phyloP scores from a whole-genome alignment of 306 rosid genomes.

The Acacia confusa region DNA sequence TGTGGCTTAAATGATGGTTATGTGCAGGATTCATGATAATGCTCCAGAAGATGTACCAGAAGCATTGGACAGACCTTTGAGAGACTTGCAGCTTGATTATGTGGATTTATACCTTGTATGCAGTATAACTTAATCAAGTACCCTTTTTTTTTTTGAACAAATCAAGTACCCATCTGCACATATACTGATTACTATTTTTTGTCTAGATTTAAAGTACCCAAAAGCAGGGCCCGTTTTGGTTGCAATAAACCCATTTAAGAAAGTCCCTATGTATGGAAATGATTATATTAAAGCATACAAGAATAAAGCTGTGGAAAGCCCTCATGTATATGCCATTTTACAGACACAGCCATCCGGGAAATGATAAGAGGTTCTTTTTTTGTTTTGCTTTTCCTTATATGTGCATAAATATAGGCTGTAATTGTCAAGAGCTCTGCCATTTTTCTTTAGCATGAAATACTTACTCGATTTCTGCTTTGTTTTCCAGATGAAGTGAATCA shows the following conservation, averaged over 20 bases:
- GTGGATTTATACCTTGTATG: slow-evolving; percentile 86
- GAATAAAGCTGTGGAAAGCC: slow-evolving; percentile 70
- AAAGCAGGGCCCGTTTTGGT: slow-evolving; percentile 98
- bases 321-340: slow-evolving; percentile 94
- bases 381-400: background rate
- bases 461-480: slow-evolving; percentile 28
- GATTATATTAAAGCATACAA: slow-evolving; percentile 83
- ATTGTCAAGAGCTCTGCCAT: slow-evolving; percentile 12
- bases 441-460: slow-evolving; percentile 36
- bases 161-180: background rate
- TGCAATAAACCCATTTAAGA: slow-evolving; percentile 89
- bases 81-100: slow-evolving; percentile 79
- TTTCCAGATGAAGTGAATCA: slow-evolving; percentile 95
- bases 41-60: slow-evolving; percentile 76
- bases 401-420: slow-evolving; percentile 11
- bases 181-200: slow-evolving; percentile 5
- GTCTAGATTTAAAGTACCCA: slow-evolving; percentile 28
- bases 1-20: slow-evolving; percentile 12
- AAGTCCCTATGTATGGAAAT: slow-evolving; percentile 78
- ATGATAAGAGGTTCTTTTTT: slow-evolving; percentile 73
- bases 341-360: slow-evolving; percentile 88
- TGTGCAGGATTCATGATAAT: slow-evolving; percentile 69
- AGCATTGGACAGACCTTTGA: slow-evolving; percentile 71
- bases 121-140: slow-evolving; percentile 16
- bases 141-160: too few relatives aligned